phyloP scores from a whole-genome alignment of 352 stramenopile genomes.

The Globisporangium nunn region DNA sequence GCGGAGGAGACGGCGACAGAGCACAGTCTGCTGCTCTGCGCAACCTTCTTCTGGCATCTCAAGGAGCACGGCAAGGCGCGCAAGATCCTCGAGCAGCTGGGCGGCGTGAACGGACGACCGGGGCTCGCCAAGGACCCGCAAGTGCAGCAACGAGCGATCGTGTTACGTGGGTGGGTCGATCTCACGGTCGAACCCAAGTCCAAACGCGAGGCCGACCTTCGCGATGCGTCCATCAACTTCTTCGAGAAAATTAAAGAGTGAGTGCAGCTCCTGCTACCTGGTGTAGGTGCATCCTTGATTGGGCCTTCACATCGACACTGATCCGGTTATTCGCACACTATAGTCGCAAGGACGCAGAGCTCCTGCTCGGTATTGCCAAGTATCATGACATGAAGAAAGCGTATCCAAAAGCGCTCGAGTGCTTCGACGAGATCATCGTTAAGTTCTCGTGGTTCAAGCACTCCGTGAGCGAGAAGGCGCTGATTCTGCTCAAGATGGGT shows the following conservation, averaged over 20 bases:
- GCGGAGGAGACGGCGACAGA: constrained; percentile 62
- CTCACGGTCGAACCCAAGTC: constrained; percentile 61
- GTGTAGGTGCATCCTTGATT: no score
- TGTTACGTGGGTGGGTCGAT: constrained; percentile 73
- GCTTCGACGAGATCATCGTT: constrained; percentile 69
- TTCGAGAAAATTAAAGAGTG: constrained; percentile 64
- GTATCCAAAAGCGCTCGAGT: constrained; percentile 55
- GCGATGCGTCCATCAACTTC: constrained; percentile 51
- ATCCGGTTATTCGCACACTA: neutral
- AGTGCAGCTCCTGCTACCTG: constrained; percentile 1
- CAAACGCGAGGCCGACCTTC: constrained; percentile 55
- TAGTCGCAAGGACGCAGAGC: constrained; percentile 62
- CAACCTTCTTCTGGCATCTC: constrained; percentile 77
- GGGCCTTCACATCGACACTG: no score
- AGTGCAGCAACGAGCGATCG: constrained; percentile 37
- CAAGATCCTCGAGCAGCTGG: constrained; percentile 64
- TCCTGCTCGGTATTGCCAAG: constrained; percentile 66
- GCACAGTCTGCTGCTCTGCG: constrained; percentile 50
- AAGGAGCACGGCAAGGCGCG: constrained; percentile 51
- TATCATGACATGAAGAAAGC: constrained; percentile 72
- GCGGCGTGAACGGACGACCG: constrained; percentile 16
- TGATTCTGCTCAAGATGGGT: constrained; percentile 78
- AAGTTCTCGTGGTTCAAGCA: constrained; percentile 81
- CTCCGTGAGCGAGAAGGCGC: constrained; percentile 72
- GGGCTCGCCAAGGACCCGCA: constrained; percentile 17